These are phyloP conservation scores for Epichloe typhina DNA, from an alignment of 2,329 filamentous ascomycete genomes.

Conservation along the genomic window DNA sequence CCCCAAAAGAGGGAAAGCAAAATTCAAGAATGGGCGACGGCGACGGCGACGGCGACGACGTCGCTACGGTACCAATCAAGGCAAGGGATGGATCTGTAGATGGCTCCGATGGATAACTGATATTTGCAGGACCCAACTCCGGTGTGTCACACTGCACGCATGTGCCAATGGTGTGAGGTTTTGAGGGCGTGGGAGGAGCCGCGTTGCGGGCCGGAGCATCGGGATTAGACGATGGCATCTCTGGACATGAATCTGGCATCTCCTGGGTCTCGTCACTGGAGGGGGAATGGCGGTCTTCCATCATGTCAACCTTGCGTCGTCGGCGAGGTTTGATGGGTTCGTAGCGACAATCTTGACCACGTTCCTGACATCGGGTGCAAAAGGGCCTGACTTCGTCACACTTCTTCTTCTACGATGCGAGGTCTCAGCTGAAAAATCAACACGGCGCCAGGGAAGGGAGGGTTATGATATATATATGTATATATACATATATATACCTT, in stretches of 20 bases:
- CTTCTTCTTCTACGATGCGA: constrained; percentile 38
- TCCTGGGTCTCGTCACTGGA: background rate
- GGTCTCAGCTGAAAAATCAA: background rate
- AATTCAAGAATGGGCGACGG: constrained; percentile 34
- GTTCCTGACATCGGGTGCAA: constrained; percentile 38
- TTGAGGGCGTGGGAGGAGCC: constrained; percentile 1
- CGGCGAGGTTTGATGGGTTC: constrained; percentile 31
- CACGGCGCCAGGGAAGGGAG: background rate
- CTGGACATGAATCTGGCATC: background rate
- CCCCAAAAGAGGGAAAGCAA: constrained; percentile 37
- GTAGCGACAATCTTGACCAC: constrained; percentile 35
- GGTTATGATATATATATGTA: constrained; percentile 12
- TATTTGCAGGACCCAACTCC: background rate
- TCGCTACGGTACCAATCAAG: constrained; percentile 11
- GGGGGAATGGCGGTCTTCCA: background rate
- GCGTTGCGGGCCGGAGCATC: constrained; percentile 2
- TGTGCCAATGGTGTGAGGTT: constrained; percentile 5
- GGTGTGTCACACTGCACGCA: constrained; percentile 10
- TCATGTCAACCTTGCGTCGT: constrained; percentile 21
- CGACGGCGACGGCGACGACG: constrained; percentile 14
- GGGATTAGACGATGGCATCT: background rate
- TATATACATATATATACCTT: constrained; percentile 27
- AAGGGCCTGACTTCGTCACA: constrained; percentile 39
- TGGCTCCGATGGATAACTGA: constrained; percentile 3
- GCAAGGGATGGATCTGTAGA: constrained; percentile 13